Evolutionary conservation across 495 filamentous ascomycete genomes (phyloP).

Genomic region (Massariosphaeria phaeospora): DNA sequence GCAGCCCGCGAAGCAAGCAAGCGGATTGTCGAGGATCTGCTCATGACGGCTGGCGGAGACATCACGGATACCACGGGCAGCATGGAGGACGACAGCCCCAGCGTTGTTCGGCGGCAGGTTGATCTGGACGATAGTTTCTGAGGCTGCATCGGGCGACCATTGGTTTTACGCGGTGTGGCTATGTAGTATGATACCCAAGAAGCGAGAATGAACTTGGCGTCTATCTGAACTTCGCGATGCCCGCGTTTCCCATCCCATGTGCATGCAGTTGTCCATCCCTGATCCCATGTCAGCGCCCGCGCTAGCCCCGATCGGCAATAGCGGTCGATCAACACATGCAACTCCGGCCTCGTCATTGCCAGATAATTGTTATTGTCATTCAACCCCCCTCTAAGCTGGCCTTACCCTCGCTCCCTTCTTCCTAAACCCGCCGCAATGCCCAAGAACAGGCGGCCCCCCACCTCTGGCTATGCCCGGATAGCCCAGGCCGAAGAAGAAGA

Average conservation of each 20-base stretch:
- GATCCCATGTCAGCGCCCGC: too few species aligned
- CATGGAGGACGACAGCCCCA: slow-evolving; percentile 53
- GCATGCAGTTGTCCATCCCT: too few species aligned
- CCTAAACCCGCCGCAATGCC: slow-evolving; percentile 34
- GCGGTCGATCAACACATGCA: neutral
- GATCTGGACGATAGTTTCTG: slow-evolving; percentile 36
- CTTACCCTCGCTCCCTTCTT: neutral
- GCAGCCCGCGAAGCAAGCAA: slow-evolving; percentile 83
- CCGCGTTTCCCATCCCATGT: too few species aligned
- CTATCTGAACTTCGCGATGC: too few species aligned
- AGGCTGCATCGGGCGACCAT: neutral
- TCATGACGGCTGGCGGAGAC: slow-evolving; percentile 76
- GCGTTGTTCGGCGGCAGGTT: slow-evolving; percentile 50
- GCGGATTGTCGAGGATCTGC: slow-evolving; percentile 84
- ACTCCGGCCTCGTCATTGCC: neutral
- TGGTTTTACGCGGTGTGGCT: too few species aligned
- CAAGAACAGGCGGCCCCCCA: slow-evolving; percentile 61
- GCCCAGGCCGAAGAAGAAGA: slow-evolving; percentile 77
- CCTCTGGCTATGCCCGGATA: slow-evolving; percentile 86
- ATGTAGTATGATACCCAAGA: too few species aligned
- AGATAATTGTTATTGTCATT: too few species aligned
- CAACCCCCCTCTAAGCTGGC: too few species aligned
- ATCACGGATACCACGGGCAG: slow-evolving; percentile 42
- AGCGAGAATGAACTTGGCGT: too few species aligned
- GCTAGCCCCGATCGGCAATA: too few species aligned